These are phyloP conservation scores for Alliaria petiolata DNA, from an alignment of 345 rosid species.

Conservation along the genomic window DNA sequence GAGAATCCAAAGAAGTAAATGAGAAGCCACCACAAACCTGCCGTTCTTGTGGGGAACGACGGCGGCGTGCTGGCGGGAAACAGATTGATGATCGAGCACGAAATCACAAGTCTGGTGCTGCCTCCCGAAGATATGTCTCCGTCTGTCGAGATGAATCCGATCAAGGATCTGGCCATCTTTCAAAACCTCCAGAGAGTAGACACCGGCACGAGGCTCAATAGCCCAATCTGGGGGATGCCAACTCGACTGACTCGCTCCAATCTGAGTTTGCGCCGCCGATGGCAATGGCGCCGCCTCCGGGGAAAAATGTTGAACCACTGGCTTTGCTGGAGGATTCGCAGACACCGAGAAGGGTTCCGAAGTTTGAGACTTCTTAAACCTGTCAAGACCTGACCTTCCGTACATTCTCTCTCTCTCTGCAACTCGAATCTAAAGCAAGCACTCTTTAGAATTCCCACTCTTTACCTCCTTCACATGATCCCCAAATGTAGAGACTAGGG, in stretches of 20 bases:
- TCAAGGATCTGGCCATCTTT: conserved; percentile 90
- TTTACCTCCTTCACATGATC: neutral
- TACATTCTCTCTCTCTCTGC: conserved; percentile 52
- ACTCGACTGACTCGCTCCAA: conserved; percentile 80
- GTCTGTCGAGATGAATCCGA: conserved; percentile 59
- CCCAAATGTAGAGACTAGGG: conserved; percentile 12
- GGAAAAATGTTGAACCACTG: conserved; percentile 25
- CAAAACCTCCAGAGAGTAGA: conserved; percentile 77
- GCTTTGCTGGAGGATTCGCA: conserved; percentile 42
- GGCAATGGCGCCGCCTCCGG: conserved; percentile 43
- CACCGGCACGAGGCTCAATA: conserved; percentile 82
- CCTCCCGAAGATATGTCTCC: conserved; percentile 88
- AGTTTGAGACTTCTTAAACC: conserved; percentile 87
- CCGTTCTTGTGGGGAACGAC: conserved; percentile 40
- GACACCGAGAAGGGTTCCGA: conserved; percentile 79
- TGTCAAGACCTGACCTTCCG: conserved; percentile 84
- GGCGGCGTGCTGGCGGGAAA: conserved; percentile 82
- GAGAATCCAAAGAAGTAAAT: neutral
- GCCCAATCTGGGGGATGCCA: conserved; percentile 99
- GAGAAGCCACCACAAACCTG: conserved; percentile 12
- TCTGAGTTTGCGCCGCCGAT: conserved; percentile 37
- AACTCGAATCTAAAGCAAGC: neutral
- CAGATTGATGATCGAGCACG: conserved; percentile 52
- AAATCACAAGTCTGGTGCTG: conserved; percentile 81
- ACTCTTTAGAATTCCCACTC: neutral